Percentiles rank a stretch among this genome's conserved stretches.
phyloP scores from a whole-genome alignment of 2,329 filamentous ascomycete species.

The Ceratocystis destructans region DNA sequence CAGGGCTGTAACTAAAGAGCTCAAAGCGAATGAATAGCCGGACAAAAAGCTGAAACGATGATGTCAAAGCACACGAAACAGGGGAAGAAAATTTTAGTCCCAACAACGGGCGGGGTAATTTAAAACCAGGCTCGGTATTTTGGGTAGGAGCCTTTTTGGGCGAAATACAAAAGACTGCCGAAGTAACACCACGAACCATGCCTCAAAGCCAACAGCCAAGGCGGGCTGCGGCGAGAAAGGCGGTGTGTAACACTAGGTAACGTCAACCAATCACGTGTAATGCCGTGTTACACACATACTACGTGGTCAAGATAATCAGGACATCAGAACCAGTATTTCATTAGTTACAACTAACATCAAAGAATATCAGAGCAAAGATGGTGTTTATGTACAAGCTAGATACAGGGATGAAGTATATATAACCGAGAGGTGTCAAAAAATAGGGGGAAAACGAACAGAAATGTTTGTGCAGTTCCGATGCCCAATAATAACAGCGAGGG shows the following conservation, averaged over 20 bases:
- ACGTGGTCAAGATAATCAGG: neutral
- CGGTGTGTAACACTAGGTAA: neutral
- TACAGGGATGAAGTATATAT: slow-evolving; percentile 1
- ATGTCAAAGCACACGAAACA: no score
- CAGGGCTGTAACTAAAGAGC: no score
- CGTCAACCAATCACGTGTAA: neutral
- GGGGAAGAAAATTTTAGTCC: no score
- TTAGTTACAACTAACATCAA: slow-evolving; percentile 2
- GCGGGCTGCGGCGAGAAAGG: neutral
- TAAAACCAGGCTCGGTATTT: no score
- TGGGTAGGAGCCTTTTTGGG: no score
- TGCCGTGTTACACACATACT: neutral
- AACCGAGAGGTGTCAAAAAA: neutral
- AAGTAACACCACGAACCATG: no score
- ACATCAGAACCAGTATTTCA: neutral
- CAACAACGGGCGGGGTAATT: no score
- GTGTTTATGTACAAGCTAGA: slow-evolving; percentile 2
- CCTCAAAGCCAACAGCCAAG: no score
- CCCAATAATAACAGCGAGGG: neutral
- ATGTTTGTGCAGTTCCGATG: neutral
- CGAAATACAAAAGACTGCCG: no score
- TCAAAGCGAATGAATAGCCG: neutral
- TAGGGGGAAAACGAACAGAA: neutral
- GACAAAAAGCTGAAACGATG: no score
- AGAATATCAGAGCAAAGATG: neutral